Evolutionary conservation across 306 rosid species (phyloP), one percentile per base, ranked within the genome.

Genomic region (Leucaena leucocephala): DNA sequence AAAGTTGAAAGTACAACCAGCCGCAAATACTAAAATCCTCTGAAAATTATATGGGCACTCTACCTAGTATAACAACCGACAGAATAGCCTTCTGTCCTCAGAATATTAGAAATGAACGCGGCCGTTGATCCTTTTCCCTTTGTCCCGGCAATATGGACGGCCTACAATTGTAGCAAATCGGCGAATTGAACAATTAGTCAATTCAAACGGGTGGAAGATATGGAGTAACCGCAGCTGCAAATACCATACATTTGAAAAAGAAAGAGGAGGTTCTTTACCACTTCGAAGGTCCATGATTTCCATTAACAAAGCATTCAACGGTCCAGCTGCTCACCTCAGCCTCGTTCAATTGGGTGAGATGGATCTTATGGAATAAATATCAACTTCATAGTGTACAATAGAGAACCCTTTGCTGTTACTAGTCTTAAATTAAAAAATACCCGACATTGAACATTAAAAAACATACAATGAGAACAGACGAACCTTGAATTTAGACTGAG

Each of bases 41-140:
- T 10, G 19, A 19, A 67, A 77, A 76, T 50, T 63, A 71, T 40
- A 73, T 45, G 78, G 72, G 58, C 68, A 2, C 71, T 42, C 74
- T 75, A 95, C 98, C 98, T 95, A 74, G 97, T 92, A 80, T 95
- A 95, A 83, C 91, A 89, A 54, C 98, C 98, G 83, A 92, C 94
- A 74, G 91, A 87, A 85, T 95, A 92, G 11, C 98, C 97, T 87
- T 92, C 86, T 15, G 87, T 84, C 82, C 96, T 85, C 81, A 91
- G 78, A 65, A 92, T 92, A 84, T 82, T 91, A 80, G 92, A 87
- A 81, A 95, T 82, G 80, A 91, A 95, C 2, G 96, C 92, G 34
- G 98, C 90, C 19, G 90, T 85, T 75, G 72, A 90, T 55, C 77
- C 77, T 48, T 73, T 73, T 12, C 77, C 77, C 67, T 73, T 73